phyloP scores from a whole-genome alignment of 257 asterid genomes.

The Schizonepeta tenuifolia region DNA sequence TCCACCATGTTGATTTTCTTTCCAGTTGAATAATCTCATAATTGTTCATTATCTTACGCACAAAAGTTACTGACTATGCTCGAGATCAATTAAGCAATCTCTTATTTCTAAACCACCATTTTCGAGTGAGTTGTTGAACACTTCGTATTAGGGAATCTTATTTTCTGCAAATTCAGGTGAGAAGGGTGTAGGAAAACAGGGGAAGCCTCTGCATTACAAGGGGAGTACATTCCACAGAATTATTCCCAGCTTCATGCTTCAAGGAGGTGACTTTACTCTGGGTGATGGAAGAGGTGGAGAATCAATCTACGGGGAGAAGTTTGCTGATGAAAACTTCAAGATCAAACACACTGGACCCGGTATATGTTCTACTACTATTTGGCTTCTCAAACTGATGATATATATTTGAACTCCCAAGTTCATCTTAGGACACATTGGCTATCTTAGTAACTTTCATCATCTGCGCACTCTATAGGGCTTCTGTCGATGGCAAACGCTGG shows the following conservation, averaged over 20 bases:
- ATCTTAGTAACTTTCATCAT: not conserved
- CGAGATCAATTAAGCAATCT: not conserved
- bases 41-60: not conserved
- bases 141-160: constrained; percentile 6
- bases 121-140: constrained; percentile 4
- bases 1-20: constrained; percentile 3
- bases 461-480: constrained; percentile 48
- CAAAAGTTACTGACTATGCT: not conserved
- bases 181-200: constrained; percentile 81
- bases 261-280: constrained; percentile 96
- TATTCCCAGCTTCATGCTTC: constrained; percentile 97
- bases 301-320: constrained; percentile 83
- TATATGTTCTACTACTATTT: constrained; percentile 26
- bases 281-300: constrained; percentile 99
- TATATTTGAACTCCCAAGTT: not conserved
- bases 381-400: not conserved
- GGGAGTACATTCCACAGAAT: constrained; percentile 89
- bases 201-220: constrained; percentile 90
- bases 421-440: not conserved
- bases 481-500: constrained; percentile 98
- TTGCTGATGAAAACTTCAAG: constrained; percentile 93
- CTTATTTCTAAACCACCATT: not conserved
- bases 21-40: constrained; percentile 1
- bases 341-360: constrained; percentile 97
- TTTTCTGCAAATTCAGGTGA: constrained; percentile 60